Evolutionary conservation across 2,329 filamentous ascomycete species (phyloP).

Genomic region (Pleoardoris graminearum): DNA sequence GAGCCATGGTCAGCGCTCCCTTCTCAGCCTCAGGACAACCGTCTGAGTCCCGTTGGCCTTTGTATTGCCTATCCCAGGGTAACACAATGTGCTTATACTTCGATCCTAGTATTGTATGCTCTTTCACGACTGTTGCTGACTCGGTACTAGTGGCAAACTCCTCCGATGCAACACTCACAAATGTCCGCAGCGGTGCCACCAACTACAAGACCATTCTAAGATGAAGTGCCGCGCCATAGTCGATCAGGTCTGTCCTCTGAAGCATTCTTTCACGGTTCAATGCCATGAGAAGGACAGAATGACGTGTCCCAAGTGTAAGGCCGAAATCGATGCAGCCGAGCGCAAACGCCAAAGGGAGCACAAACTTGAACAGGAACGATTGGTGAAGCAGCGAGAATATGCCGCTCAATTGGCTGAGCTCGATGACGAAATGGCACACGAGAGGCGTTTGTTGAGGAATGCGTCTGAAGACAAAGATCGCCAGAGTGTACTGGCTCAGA

Average conservation of each 20-base stretch:
- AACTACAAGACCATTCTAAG: slow-evolving; percentile 61
- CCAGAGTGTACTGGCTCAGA: slow-evolving; percentile 51
- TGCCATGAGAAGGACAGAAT: slow-evolving; percentile 51
- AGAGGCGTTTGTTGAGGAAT: slow-evolving; percentile 51
- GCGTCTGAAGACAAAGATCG: slow-evolving; percentile 52
- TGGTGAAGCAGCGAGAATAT: slow-evolving; percentile 53
- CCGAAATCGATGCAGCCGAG: slow-evolving; percentile 53
- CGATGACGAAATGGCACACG: slow-evolving; percentile 59
- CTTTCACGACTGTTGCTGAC: slow-evolving; percentile 15
- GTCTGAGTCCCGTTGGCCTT: too few species aligned
- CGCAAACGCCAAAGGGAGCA: slow-evolving; percentile 53
- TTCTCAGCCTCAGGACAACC: too few species aligned
- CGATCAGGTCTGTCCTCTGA: slow-evolving; percentile 54
- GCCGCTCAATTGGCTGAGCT: slow-evolving; percentile 51
- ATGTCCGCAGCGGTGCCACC: slow-evolving; percentile 66
- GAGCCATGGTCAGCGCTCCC: slow-evolving; percentile 60
- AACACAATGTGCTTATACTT: too few species aligned
- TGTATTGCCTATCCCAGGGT: too few species aligned
- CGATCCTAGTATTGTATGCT: too few species aligned
- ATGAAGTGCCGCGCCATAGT: slow-evolving; percentile 53
- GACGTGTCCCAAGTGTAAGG: slow-evolving; percentile 57
- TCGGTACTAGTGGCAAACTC: slow-evolving; percentile 47
- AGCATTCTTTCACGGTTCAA: slow-evolving; percentile 53
- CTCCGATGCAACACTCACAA: slow-evolving; percentile 63
- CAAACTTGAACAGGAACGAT: slow-evolving; percentile 56